These are phyloP conservation scores for Poa pratensis DNA, from an alignment of 176 grass and related monocot species.

Conservation along the genomic window DNA sequence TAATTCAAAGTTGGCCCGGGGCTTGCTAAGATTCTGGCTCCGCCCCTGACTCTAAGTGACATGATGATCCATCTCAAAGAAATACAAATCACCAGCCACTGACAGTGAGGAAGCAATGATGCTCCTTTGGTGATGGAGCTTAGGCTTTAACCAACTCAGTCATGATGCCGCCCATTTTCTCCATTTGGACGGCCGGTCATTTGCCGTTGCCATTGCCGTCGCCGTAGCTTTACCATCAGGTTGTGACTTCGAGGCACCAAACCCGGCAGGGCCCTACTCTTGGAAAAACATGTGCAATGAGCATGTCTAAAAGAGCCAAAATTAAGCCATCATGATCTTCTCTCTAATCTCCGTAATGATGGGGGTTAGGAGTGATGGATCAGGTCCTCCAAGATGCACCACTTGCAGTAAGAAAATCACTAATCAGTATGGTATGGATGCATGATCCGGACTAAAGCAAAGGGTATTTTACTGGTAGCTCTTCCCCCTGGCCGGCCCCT, in stretches of 20 bases:
- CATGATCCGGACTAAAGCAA: conserved; percentile 41
- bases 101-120: conserved; percentile 48
- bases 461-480: not conserved
- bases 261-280: conserved; percentile 30
- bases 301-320: conserved; percentile 33
- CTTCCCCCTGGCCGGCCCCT: not conserved
- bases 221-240: conserved; percentile 33
- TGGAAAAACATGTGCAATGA: conserved; percentile 46
- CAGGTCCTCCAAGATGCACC: conserved; percentile 48
- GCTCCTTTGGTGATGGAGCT: conserved; percentile 40
- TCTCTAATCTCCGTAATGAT: conserved; percentile 47
- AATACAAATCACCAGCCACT: conserved; percentile 34
- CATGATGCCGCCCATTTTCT: conserved; percentile 45
- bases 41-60: no score
- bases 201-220: not conserved
- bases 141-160: conserved; percentile 49
- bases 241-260: conserved; percentile 58
- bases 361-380: conserved; percentile 41
- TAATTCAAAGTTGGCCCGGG: no score
- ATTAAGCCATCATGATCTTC: conserved; percentile 1
- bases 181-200: conserved; percentile 8
- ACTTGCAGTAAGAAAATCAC: conserved; percentile 30
- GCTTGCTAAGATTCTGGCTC: no score
- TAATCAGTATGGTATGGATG: conserved; percentile 34
- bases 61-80: no score